Evolutionary conservation across 1,284 basidiomycete genomes (phyloP).

Genomic region (Cystobasidium pallidum): DNA sequence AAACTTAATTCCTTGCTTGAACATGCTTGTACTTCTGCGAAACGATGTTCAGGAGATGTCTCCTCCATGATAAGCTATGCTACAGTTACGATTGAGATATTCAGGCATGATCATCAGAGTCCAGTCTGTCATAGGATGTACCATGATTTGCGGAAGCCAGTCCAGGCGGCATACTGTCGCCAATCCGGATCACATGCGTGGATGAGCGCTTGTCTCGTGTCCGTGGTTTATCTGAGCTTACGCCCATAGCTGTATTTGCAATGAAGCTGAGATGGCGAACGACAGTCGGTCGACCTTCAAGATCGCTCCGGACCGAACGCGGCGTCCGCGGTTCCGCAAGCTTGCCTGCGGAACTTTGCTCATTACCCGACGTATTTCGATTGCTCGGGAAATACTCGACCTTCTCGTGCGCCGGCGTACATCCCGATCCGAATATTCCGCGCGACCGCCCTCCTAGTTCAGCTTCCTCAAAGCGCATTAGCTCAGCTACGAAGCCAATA

Average conservation of each 20-base stretch:
- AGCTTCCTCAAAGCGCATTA: conserved; percentile 89
- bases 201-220: conserved; percentile 30
- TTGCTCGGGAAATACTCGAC: conserved; percentile 7
- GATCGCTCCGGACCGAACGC: conserved; percentile 20
- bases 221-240: conserved; percentile 24
- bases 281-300: conserved; percentile 38
- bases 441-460: conserved; percentile 37
- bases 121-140: neutral
- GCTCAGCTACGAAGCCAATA: conserved; percentile 94
- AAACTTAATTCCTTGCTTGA: too few species aligned
- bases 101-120: neutral
- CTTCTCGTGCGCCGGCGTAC: conserved; percentile 27
- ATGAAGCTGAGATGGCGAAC: conserved; percentile 44
- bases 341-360: neutral
- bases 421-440: conserved; percentile 29
- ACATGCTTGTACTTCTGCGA: too few species aligned
- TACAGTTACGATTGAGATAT: too few species aligned
- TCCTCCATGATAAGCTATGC: too few species aligned
- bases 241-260: conserved; percentile 35
- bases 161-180: conserved; percentile 30
- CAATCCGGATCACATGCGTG: conserved; percentile 13
- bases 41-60: too few species aligned
- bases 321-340: conserved; percentile 2
- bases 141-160: conserved; percentile 7
- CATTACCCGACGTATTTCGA: conserved; percentile 11